A percentile compares a stretch with the other conserved stretches of the same genome.
Evolutionary conservation across 2,329 filamentous ascomycete species (phyloP).

Genomic region (Zarea fungicola): DNA sequence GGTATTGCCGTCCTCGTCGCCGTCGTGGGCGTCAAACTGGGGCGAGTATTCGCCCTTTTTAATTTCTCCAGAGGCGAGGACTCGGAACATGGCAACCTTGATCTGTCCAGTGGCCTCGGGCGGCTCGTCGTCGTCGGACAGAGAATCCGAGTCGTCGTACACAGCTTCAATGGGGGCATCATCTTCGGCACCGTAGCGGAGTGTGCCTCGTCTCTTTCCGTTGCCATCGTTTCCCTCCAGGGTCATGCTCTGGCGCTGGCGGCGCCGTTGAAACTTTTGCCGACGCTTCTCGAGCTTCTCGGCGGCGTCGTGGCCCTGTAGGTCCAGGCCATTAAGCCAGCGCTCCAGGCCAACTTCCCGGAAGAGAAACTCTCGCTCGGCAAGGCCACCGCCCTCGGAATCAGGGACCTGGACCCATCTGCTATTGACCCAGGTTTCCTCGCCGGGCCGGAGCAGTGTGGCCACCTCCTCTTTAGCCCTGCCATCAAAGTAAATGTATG

Average conservation of each 20-base stretch:
- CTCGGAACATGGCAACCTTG: constrained; percentile 93
- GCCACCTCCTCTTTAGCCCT: constrained; percentile 94
- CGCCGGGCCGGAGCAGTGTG: constrained; percentile 82
- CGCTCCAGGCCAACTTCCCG: constrained; percentile 92
- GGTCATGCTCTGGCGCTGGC: constrained; percentile 54
- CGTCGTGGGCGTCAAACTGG: constrained; percentile 94
- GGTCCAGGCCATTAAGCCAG: constrained; percentile 92
- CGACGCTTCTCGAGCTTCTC: constrained; percentile 86
- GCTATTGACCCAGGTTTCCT: constrained; percentile 99
- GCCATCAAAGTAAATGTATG: constrained; percentile 98
- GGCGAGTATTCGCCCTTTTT: constrained; percentile 97
- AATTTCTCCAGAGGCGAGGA: constrained; percentile 92
- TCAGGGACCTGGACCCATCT: constrained; percentile 94
- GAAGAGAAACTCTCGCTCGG: constrained; percentile 95
- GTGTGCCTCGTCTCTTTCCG: constrained; percentile 45
- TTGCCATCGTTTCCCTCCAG: constrained; percentile 27
- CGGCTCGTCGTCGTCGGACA: constrained; percentile 73
- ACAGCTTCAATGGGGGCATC: constrained; percentile 67
- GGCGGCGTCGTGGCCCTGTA: constrained; percentile 87
- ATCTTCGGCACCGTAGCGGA: constrained; percentile 76
- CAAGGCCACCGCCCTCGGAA: constrained; percentile 85
- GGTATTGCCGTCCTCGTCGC: constrained; percentile 66
- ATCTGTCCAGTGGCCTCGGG: constrained; percentile 96
- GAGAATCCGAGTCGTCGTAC: constrained; percentile 67
- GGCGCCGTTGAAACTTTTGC: constrained; percentile 68